phyloP scores from a whole-genome alignment of 345 rosid species.

The Dovyalis caffra region DNA sequence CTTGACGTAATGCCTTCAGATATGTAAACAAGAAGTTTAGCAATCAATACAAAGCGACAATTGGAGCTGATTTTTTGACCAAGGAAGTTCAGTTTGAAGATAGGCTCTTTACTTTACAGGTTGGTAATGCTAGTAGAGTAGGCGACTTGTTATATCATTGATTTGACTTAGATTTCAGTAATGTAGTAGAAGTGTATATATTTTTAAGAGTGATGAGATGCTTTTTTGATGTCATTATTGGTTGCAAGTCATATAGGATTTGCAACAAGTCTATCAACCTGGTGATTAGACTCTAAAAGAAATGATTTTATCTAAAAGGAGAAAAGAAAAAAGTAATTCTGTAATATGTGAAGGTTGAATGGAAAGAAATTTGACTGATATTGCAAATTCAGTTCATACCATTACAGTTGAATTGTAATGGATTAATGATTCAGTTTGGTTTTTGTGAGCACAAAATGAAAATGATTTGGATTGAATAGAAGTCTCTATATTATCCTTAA shows the following conservation, averaged over 20 bases:
- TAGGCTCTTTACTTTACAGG: conserved; percentile 34
- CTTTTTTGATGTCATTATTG: background rate
- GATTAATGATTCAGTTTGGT: too few species aligned
- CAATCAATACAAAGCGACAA: conserved; percentile 33
- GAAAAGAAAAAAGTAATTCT: too few species aligned
- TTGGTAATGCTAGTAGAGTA: conserved; percentile 8
- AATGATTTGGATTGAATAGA: background rate
- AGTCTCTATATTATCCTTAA: background rate
- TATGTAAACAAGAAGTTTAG: conserved; percentile 33
- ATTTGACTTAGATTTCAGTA: background rate
- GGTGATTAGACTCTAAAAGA: background rate
- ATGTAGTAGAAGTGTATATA: background rate
- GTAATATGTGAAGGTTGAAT: background rate
- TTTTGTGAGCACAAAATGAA: background rate
- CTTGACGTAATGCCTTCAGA: conserved; percentile 18
- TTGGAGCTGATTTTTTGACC: conserved; percentile 34
- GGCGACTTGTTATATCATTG: background rate
- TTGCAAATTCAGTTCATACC: background rate
- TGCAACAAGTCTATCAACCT: background rate
- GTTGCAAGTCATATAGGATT: background rate
- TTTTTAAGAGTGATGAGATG: background rate
- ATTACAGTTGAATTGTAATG: background rate
- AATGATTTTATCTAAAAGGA: too few species aligned
- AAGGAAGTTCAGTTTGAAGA: conserved; percentile 34
- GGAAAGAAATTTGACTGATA: background rate